Base-by-base conservation (phyloP, 2,329 filamentous ascomycete genomes). In the Hypoxylon sp. region DNA sequence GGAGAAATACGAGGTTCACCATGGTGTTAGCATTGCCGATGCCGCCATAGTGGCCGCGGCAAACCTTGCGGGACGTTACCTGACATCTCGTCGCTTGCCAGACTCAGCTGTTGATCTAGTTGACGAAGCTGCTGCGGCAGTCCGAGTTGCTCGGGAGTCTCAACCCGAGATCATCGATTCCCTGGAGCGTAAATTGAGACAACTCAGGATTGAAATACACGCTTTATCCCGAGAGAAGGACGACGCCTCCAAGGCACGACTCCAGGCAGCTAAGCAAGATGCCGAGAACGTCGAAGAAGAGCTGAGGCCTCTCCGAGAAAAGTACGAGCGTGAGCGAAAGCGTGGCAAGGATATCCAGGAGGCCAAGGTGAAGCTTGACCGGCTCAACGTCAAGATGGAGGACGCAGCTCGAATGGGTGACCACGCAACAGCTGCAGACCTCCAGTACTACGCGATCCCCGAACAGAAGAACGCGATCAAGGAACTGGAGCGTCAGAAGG, bases 81-180 rank as follows among this genome's bases (percentile, higher is more conserved):
- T 99, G 50, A 99, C 95, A 1, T 88, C 89, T 46, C 86, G 95
- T 66, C 87, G 95, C 71, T 85, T 99, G 62, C 95, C 95, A 2
- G 95, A 99, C 75, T 99, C 95, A 3, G 95, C 95, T 18, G 96
- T 99, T 59, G 95, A 99, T 73, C 81, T 99, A 43, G 90, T 99
- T 59, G 95, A 99, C 69, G 95, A 99, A 75, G 95, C 95, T 31
- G 93, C 95, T 0, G 94, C 95, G 1, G 95, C 95, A n/a, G 95
- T 99, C 58, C 86, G 92, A 54, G 96, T 99, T 21, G 92, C 93
- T 27, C 87, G 95, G 67, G 95, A 99, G 77, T 99, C 95, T 1
- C 93, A 98, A 69, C 95, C 95, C 2, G 95, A 99, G 78, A 88
- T 93, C 26, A 90, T 99, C 48, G 95, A 99, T 77, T 97, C 91